Evolutionary conservation across 805 yeast species (phyloP).

Genomic region (Lachancea thermotolerans): DNA sequence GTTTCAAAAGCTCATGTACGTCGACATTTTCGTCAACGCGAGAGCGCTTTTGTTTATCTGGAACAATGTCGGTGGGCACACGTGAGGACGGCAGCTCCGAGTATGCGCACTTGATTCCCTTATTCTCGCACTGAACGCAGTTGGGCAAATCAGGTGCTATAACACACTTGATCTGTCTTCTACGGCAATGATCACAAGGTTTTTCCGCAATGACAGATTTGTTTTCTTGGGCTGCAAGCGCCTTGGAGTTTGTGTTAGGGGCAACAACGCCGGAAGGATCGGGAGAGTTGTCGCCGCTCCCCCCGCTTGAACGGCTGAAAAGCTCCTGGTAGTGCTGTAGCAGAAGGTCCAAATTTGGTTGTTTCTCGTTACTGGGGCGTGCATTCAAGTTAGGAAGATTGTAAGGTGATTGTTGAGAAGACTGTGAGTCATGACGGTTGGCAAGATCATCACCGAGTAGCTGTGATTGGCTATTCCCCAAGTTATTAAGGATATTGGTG

Average conservation of each 20-base stretch:
- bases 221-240: constrained; percentile 7
- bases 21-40: constrained; percentile 20
- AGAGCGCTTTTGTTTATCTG: constrained; percentile 13
- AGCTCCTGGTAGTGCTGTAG: constrained; percentile 28
- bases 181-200: constrained; percentile 82
- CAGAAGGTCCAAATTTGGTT: constrained; percentile 21
- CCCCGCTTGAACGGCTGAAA: constrained; percentile 14
- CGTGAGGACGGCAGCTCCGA: constrained; percentile 45
- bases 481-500: constrained; percentile 20
- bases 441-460: constrained; percentile 1
- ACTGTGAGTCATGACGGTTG: constrained; percentile 5
- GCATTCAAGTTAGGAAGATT: constrained; percentile 1
- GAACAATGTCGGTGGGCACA: constrained; percentile 34
- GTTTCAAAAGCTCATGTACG: constrained; percentile 18
- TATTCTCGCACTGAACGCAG: constrained; percentile 73
- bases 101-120: constrained; percentile 68
- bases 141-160: constrained; percentile 52
- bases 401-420: background rate
- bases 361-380: constrained; percentile 13
- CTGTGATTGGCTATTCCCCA: constrained; percentile 16
- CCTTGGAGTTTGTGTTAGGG: constrained; percentile 2
- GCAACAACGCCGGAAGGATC: background rate
- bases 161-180: constrained; percentile 75
- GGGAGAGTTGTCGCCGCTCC: background rate
- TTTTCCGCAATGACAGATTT: constrained; percentile 13